Evolutionary conservation across 2,329 filamentous ascomycete genomes (phyloP).

Genomic region (Calonectria multiphialidica): DNA sequence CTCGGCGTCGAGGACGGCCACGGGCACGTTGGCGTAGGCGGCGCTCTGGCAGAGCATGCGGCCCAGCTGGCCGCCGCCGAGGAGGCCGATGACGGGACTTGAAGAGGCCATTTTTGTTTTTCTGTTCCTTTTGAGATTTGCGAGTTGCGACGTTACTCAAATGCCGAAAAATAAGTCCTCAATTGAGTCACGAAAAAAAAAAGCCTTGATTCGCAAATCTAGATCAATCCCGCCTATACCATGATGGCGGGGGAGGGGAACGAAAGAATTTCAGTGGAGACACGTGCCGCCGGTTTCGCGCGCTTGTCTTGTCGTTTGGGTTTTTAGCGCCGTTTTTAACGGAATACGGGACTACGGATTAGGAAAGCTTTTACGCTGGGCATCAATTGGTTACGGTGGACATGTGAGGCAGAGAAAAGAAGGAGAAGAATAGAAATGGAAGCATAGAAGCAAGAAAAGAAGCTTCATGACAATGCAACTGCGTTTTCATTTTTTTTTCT

Average conservation of each 20-base stretch:
- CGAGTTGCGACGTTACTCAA: background rate
- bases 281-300: background rate
- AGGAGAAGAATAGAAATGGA: background rate
- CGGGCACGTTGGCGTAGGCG: conserved; percentile 77
- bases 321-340: background rate
- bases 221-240: background rate
- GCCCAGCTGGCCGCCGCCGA: conserved; percentile 81
- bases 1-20: conserved; percentile 83
- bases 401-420: no score
- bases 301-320: background rate
- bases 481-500: background rate
- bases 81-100: conserved; percentile 58
- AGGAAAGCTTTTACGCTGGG: background rate
- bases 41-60: conserved; percentile 96
- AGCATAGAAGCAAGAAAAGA: background rate
- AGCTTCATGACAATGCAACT: background rate
- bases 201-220: background rate
- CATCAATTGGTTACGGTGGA: no score
- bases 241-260: conserved; percentile 22
- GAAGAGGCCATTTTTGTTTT: background rate
- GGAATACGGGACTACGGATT: background rate
- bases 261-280: conserved; percentile 14
- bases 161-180: background rate
- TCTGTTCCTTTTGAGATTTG: background rate
- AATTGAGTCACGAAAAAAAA: background rate